These are phyloP conservation scores for Epichloe amarillans DNA, from an alignment of 2,329 filamentous ascomycete species.

Conservation along the genomic window DNA sequence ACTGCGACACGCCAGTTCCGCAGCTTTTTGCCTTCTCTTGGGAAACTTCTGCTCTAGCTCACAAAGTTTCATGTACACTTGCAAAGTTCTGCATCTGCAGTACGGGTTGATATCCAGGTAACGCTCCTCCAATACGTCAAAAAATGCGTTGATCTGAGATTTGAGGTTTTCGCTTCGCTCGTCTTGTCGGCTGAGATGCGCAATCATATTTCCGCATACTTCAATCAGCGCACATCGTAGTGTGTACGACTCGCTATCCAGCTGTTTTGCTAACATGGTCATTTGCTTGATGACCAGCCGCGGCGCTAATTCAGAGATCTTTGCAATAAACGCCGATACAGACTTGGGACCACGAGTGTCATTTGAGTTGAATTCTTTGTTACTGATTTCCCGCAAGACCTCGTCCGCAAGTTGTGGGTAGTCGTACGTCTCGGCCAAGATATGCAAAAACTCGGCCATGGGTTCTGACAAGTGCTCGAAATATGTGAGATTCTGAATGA, in stretches of 20 bases:
- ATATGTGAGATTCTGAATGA: conserved; percentile 94
- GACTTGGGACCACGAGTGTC: conserved; percentile 94
- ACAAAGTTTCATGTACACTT: conserved; percentile 84
- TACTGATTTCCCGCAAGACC: conserved; percentile 83
- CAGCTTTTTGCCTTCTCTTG: conserved; percentile 75
- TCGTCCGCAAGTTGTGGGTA: conserved; percentile 92
- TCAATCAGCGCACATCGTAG: conserved; percentile 89
- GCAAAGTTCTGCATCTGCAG: conserved; percentile 79
- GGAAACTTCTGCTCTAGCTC: conserved; percentile 94
- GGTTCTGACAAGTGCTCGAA: conserved; percentile 98
- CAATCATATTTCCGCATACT: conserved; percentile 90
- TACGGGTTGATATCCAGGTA: conserved; percentile 97
- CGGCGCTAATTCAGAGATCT: conserved; percentile 83
- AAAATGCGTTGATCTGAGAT: conserved; percentile 90
- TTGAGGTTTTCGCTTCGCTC: conserved; percentile 88
- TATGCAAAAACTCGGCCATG: conserved; percentile 97
- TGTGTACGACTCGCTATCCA: conserved; percentile 96
- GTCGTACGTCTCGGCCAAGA: conserved; percentile 92
- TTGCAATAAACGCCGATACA: conserved; percentile 84
- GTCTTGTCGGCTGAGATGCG: conserved; percentile 79
- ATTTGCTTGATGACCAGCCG: conserved; percentile 94
- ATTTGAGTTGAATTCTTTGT: conserved; percentile 96
- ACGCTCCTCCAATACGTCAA: conserved; percentile 89
- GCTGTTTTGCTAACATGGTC: conserved; percentile 82
- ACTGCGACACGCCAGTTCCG: conserved; percentile 77